Evolutionary conservation across 1,139 yeast genomes (phyloP).

Genomic region (Taiozyma onychis): DNA sequence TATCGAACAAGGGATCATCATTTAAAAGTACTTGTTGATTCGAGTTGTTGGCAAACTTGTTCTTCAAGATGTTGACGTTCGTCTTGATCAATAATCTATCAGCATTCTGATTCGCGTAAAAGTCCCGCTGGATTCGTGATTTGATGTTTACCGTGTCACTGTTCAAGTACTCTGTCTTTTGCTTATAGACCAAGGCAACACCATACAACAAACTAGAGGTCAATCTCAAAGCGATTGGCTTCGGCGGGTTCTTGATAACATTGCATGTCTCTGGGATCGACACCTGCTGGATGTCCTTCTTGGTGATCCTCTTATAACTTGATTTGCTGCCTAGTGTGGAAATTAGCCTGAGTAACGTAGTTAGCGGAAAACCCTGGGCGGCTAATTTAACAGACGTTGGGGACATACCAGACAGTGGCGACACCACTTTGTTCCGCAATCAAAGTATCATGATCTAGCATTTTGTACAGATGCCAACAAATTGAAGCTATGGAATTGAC

Average conservation of each 20-base stretch:
- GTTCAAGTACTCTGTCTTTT: conserved; percentile 42
- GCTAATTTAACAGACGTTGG: neutral
- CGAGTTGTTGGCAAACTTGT: conserved; percentile 1
- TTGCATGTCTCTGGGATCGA: conserved; percentile 45
- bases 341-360: conserved; percentile 19
- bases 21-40: conserved; percentile 20
- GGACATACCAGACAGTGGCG: conserved; percentile 28
- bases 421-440: conserved; percentile 22
- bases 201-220: conserved; percentile 53
- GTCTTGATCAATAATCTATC: conserved; percentile 5
- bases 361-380: neutral
- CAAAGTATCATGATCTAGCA: conserved; percentile 19
- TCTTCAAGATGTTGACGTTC: neutral
- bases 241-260: conserved; percentile 27
- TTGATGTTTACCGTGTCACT: conserved; percentile 30
- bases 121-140: conserved; percentile 26
- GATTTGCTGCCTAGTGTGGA: conserved; percentile 43
- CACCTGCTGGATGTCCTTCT: conserved; percentile 33
- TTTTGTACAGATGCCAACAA: neutral
- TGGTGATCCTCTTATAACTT: conserved; percentile 27
- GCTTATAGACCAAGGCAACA: conserved; percentile 46
- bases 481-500: neutral
- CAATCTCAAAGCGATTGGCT: conserved; percentile 36
- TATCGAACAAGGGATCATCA: conserved; percentile 40
- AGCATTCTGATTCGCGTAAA: conserved; percentile 1